Percentiles rank a stretch among this genome's conserved stretches.
These are phyloP conservation scores for Karstenula rhodostoma DNA, from an alignment of 2,329 filamentous ascomycete species.

Conservation along the genomic window DNA sequence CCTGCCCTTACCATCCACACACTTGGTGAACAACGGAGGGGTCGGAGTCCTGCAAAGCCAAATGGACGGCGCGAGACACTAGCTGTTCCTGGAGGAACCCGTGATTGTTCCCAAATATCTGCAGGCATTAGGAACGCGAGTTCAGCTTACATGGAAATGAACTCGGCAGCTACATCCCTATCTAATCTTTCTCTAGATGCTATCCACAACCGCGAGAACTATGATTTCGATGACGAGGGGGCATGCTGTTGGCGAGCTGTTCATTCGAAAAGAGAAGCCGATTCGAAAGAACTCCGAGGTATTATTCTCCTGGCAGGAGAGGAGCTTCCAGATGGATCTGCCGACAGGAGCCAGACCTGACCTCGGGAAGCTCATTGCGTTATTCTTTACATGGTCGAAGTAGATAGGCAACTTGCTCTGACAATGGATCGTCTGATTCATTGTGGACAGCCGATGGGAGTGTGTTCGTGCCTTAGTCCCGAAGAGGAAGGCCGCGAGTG, in stretches of 20 bases:
- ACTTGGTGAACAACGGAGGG: constrained; percentile 22
- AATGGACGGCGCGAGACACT: constrained; percentile 35
- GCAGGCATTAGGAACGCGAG: constrained; percentile 44
- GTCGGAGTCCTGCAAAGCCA: constrained; percentile 13
- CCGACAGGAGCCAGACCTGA: background rate
- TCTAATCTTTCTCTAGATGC: constrained; percentile 39
- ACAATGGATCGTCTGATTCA: too few relatives aligned
- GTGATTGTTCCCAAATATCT: constrained; percentile 42
- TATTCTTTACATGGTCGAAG: background rate
- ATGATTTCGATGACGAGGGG: constrained; percentile 56
- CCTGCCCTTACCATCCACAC: constrained; percentile 23
- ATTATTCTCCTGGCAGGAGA: too few relatives aligned
- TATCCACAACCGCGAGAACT: constrained; percentile 30
- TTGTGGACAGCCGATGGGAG: background rate
- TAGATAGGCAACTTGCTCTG: too few relatives aligned
- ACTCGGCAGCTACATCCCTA: constrained; percentile 39
- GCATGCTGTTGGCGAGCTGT: constrained; percentile 74
- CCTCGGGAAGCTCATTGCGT: background rate
- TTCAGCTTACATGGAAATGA: constrained; percentile 32
- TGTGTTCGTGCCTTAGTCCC: too few relatives aligned
- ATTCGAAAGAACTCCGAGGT: constrained; percentile 27
- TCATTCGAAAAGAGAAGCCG: constrained; percentile 54
- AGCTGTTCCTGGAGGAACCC: constrained; percentile 40
- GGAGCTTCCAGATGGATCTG: constrained; percentile 19
- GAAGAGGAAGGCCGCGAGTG: too few relatives aligned